phyloP scores from a whole-genome alignment of 495 filamentous ascomycete species.

The Chlorociboria aeruginascens region DNA sequence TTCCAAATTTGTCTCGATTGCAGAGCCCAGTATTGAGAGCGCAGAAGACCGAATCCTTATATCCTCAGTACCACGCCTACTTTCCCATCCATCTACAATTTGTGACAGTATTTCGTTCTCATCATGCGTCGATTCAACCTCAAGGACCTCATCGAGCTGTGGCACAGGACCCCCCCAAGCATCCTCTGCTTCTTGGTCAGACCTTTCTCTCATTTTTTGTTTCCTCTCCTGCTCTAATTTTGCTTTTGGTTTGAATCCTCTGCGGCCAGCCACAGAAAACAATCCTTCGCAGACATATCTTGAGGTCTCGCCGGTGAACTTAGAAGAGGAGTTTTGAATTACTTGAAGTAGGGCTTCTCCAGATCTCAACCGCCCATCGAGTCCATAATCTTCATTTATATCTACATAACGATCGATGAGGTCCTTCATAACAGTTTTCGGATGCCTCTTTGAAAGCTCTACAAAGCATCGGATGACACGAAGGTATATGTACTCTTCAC shows the following conservation, averaged over 20 bases:
- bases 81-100: constrained; percentile 66
- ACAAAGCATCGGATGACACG: constrained; percentile 57
- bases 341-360: constrained; percentile 63
- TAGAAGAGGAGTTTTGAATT: constrained; percentile 51
- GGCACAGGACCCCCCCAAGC: constrained; percentile 41
- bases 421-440: constrained; percentile 49
- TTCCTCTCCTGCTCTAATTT: constrained; percentile 40
- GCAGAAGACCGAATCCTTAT: constrained; percentile 68
- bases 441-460: constrained; percentile 51
- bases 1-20: constrained; percentile 52
- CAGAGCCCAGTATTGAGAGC: constrained; percentile 55
- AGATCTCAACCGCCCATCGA: constrained; percentile 59
- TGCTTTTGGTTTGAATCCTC: constrained; percentile 40
- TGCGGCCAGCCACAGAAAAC: constrained; percentile 53
- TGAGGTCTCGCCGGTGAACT: constrained; percentile 45
- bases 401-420: constrained; percentile 63
- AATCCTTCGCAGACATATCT: constrained; percentile 47
- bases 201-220: constrained; percentile 29
- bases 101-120: constrained; percentile 43
- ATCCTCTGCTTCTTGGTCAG: constrained; percentile 37
- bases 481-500: constrained; percentile 66
- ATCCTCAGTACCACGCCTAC: constrained; percentile 58
- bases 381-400: constrained; percentile 37
- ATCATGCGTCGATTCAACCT: constrained; percentile 25
- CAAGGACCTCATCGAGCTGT: constrained; percentile 26